Base-by-base conservation (phyloP, 2,329 filamentous ascomycete species). In the Ambrosiella cleistominuta region DNA sequence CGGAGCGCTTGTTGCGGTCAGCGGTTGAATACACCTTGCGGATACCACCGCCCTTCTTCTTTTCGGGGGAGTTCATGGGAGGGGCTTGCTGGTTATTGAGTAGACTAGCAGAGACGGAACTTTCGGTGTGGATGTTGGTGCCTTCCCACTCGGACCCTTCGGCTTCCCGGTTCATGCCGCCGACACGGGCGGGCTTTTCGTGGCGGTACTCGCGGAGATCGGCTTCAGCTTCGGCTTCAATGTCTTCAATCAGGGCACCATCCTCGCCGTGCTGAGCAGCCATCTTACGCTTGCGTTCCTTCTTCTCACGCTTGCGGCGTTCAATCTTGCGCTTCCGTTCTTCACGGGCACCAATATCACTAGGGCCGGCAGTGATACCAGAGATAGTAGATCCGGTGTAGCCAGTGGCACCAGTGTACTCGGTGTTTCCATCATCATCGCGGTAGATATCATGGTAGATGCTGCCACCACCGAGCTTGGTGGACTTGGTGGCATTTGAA, bases 381-480 rank as follows among this genome's bases (percentile, higher is more conserved):
- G 59, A 60, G 38, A 60, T 47, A 36, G 59, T 60, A 15, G 59
- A 60, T 50, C 79, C 79, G 1, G 75, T 77, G 60, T 80, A 66
- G 7, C 64, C 68, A 7, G 72, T 74, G 61, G 67, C 67, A 61
- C 72, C 71, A 27, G 75, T 78, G 51, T 74, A 68, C 3, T 69
- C 70, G 15, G 71, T 79, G 58, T 66, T 68, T 59, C 73, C 74
- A 38, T 74, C 70, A 38, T 74, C 73, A 64, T 79, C 78, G 45
- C 17, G 15, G 17, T 51, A 51, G 59, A 86, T 75, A 62, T 91
- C 83, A 67, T 85, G 85, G 70, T 87, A 88, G 12, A 93, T 81
- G 70, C 86, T 91, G 50, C 88, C 88, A 54, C 88, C 89, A n/a
- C 91, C 91, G 0, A 96, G 78, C 62, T 85, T 78, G 1, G 90